Evolutionary conservation across 2,329 filamentous ascomycete genomes (phyloP).

Genomic region (Paracoccidioides lutzii): DNA sequence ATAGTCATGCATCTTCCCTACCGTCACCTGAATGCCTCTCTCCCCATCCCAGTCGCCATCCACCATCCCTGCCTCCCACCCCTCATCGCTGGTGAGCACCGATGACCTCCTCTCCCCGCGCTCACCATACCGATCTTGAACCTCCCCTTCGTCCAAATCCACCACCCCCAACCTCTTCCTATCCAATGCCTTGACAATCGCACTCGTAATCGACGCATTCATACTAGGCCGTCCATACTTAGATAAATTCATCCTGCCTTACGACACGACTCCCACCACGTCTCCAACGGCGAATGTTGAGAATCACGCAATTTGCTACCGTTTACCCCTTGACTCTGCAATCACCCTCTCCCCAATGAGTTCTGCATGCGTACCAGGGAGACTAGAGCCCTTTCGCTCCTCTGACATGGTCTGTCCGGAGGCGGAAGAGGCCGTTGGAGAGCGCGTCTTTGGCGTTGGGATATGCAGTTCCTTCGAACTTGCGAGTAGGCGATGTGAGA

Average conservation of each 20-base stretch:
- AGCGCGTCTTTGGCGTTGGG: constrained; percentile 34
- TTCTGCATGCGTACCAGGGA: constrained; percentile 35
- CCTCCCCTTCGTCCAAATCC: background rate
- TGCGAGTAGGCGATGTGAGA: background rate
- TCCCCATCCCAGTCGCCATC: background rate
- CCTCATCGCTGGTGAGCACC: background rate
- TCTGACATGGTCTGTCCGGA: constrained; percentile 46
- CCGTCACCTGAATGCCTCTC: background rate
- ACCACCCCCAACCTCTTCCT: constrained; percentile 16
- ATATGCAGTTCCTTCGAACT: constrained; percentile 1
- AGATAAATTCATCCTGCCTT: constrained; percentile 51
- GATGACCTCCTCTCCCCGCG: background rate
- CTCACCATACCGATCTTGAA: background rate
- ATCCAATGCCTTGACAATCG: constrained; percentile 36
- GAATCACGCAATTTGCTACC: background rate
- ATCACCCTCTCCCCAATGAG: constrained; percentile 19
- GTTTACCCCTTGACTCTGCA: constrained; percentile 12
- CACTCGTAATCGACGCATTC: constrained; percentile 46
- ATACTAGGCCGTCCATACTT: constrained; percentile 56
- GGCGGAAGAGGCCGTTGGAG: constrained; percentile 32
- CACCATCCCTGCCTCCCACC: too few species aligned
- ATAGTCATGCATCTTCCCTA: constrained; percentile 11
- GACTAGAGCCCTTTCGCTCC: constrained; percentile 45
- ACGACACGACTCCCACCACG: constrained; percentile 45
- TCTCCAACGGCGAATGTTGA: constrained; percentile 13